phyloP scores from a whole-genome alignment of 2,329 filamentous ascomycete species.

The Ceratocystiopsis minuta region DNA sequence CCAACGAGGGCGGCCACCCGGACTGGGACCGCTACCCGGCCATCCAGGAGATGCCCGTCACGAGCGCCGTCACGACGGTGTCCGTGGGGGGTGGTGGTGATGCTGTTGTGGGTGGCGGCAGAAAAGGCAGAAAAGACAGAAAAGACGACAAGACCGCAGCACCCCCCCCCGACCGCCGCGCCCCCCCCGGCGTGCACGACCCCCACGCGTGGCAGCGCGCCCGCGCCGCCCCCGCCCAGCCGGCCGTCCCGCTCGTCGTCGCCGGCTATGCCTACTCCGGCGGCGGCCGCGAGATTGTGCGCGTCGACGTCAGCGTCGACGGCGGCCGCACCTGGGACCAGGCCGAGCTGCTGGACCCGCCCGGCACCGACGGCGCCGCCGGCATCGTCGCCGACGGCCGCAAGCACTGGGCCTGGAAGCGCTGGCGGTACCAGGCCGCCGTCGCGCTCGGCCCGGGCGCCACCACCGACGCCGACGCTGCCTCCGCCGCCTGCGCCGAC shows the following conservation, averaged over 20 bases:
- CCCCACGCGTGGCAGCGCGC: conserved; percentile 5
- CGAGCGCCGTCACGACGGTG: conserved; percentile 42
- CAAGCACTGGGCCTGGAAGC: conserved; percentile 43
- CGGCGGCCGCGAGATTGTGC: conserved; percentile 44
- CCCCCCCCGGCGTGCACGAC: conserved; percentile 7
- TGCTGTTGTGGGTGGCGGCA: no score
- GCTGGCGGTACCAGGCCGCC: conserved; percentile 39
- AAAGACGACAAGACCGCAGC: background rate
- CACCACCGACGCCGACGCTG: conserved; percentile 27
- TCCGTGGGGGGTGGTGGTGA: conserved; percentile 22
- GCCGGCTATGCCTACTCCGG: conserved; percentile 52
- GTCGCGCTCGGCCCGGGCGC: conserved; percentile 13
- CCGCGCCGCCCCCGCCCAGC: background rate
- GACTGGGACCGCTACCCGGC: conserved; percentile 45
- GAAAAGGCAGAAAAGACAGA: no score
- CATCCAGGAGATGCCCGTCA: conserved; percentile 53
- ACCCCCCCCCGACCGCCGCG: conserved; percentile 1
- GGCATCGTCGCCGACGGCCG: conserved; percentile 10
- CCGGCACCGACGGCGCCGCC: background rate
- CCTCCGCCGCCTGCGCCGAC: conserved; percentile 12
- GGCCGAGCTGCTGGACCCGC: conserved; percentile 36
- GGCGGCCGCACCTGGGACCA: conserved; percentile 46
- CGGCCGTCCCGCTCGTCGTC: conserved; percentile 20
- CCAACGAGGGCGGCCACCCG: conserved; percentile 36
- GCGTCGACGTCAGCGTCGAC: conserved; percentile 50